Conservation (phyloP, 768 basidiomycete genomes). For the Suillus subaureus region DNA sequence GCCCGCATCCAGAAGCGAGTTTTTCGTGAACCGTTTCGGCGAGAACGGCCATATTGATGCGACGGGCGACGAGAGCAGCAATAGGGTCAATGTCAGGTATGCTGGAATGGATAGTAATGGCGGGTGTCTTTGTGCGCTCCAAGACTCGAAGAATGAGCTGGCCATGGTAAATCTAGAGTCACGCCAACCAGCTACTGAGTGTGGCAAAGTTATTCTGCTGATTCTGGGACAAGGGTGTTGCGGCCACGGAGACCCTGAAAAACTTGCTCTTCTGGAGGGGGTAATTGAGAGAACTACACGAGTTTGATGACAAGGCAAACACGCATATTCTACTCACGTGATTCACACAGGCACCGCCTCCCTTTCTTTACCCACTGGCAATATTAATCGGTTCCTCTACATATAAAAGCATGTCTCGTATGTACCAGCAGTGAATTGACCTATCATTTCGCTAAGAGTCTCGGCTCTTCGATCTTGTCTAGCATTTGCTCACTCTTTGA, state of each 20-base stretch:
- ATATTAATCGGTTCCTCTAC: too few species aligned
- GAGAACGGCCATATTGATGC: slow-evolving; percentile 78
- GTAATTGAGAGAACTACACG: neutral
- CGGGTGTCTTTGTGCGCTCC: slow-evolving; percentile 4
- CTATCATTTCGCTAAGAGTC: neutral
- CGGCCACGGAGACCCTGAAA: too few species aligned
- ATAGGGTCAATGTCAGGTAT: slow-evolving; percentile 11
- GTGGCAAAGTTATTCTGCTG: neutral
- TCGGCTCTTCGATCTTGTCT: neutral
- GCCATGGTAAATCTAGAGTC: neutral
- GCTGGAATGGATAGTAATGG: slow-evolving; percentile 2
- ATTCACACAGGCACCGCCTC: neutral
- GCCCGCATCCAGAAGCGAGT: slow-evolving; percentile 79
- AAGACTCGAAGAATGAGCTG: slow-evolving; percentile 2
- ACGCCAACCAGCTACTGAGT: neutral
- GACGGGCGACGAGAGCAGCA: slow-evolving; percentile 24
- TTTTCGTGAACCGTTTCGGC: slow-evolving; percentile 82
- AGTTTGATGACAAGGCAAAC: slow-evolving; percentile 2
- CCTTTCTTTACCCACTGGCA: too few species aligned
- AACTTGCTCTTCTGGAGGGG: neutral
- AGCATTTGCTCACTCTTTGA: neutral
- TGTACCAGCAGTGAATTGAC: too few species aligned
- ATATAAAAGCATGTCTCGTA: too few species aligned
- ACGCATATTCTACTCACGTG: neutral
- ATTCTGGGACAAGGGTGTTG: neutral